These are phyloP conservation scores for Penicillium tannophilum DNA, from an alignment of 495 filamentous ascomycete genomes.

Conservation along the genomic window DNA sequence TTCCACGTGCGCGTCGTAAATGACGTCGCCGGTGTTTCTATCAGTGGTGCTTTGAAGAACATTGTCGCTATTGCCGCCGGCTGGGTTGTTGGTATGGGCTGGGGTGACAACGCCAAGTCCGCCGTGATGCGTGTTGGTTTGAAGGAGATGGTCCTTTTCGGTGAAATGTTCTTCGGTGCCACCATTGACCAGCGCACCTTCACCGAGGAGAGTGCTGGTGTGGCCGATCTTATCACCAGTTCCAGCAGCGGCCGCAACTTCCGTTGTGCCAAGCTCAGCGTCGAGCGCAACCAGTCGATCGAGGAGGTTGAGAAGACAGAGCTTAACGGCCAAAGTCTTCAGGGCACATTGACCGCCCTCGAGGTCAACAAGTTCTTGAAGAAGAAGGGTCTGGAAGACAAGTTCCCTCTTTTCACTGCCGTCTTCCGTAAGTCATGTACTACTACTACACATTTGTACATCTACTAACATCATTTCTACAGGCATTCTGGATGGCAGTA, in stretches of 20 bases:
- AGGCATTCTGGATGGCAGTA: constrained; percentile 46
- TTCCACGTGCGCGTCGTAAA: constrained; percentile 92
- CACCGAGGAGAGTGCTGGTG: constrained; percentile 93
- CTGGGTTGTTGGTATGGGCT: constrained; percentile 92
- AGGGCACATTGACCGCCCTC: constrained; percentile 86
- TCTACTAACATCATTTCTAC: not conserved
- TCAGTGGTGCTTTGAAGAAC: constrained; percentile 96
- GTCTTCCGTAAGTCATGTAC: constrained; percentile 58
- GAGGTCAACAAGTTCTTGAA: constrained; percentile 91
- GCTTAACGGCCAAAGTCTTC: constrained; percentile 96
- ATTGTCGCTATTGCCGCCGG: constrained; percentile 93
- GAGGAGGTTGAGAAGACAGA: constrained; percentile 85
- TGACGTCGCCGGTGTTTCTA: constrained; percentile 93
- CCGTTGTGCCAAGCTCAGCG: constrained; percentile 85
- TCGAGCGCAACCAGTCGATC: constrained; percentile 76
- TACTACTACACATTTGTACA: not conserved
- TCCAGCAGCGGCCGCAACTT: constrained; percentile 92
- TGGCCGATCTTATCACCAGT: constrained; percentile 94
- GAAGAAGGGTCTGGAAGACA: constrained; percentile 69
- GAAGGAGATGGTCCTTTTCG: constrained; percentile 93
- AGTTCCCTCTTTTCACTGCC: constrained; percentile 90
- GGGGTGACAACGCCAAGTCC: constrained; percentile 97
- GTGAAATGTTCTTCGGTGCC: constrained; percentile 85
- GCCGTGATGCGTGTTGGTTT: constrained; percentile 95
- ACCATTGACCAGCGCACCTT: constrained; percentile 80